These are phyloP conservation scores for Albizia julibrissin DNA, from an alignment of 306 rosid species.

Conservation along the genomic window DNA sequence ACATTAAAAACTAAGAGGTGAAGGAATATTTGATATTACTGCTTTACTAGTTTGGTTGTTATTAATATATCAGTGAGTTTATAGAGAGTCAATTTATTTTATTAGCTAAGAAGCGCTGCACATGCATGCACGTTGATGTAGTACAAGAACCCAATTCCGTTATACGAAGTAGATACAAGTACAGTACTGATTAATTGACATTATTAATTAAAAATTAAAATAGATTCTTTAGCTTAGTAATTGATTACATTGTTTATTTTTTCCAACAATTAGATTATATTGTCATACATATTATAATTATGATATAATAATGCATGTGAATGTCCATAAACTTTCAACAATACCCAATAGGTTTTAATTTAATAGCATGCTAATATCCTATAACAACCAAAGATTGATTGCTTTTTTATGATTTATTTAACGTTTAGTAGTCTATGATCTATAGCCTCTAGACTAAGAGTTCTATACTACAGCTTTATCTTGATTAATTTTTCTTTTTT, in stretches of 20 bases:
- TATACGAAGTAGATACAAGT: too few relatives aligned
- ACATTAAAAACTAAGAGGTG: too few relatives aligned
- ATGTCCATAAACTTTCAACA: background rate
- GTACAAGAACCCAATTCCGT: too few relatives aligned
- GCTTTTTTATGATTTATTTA: too few relatives aligned
- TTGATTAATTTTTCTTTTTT: too few relatives aligned
- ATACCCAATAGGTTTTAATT: background rate
- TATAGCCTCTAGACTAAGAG: too few relatives aligned
- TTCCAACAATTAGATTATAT: too few relatives aligned
- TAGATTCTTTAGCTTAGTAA: background rate
- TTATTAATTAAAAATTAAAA: background rate
- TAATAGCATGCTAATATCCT: background rate
- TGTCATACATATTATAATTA: too few relatives aligned
- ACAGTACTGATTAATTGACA: background rate
- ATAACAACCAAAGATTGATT: background rate
- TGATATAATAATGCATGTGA: background rate
- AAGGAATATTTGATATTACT: background rate
- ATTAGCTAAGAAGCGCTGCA: too few relatives aligned
- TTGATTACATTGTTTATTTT: background rate
- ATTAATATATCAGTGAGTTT: background rate
- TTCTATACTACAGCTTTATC: too few relatives aligned
- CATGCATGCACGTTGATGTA: background rate
- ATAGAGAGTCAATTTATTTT: too few relatives aligned
- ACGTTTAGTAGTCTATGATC: too few relatives aligned
- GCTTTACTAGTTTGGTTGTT: background rate